Conservation (phyloP, 2,329 filamentous ascomycete species). For the Penicillium brasilianum region DNA sequence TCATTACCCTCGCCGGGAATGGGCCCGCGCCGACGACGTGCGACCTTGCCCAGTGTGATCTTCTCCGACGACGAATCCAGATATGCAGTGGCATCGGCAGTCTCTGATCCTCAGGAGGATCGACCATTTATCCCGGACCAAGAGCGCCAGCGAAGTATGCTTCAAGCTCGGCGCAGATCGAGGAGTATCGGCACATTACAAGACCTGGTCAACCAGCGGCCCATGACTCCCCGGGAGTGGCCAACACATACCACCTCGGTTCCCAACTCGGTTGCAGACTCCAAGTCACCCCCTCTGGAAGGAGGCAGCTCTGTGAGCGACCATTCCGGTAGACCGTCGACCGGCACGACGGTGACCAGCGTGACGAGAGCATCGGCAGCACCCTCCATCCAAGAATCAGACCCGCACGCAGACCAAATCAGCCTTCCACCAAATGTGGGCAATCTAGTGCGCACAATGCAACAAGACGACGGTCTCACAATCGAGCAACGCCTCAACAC, state of each 20-base stretch:
- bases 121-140: conserved; percentile 23
- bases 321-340: conserved; percentile 34
- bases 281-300: conserved; percentile 40
- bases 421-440: conserved; percentile 43
- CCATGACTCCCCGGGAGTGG: conserved; percentile 50
- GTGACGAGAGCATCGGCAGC: conserved; percentile 28
- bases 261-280: conserved; percentile 47
- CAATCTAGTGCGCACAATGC: conserved; percentile 47
- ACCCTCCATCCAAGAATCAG: conserved; percentile 28
- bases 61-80: conserved; percentile 49
- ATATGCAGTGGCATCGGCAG: conserved; percentile 33
- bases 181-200: conserved; percentile 51
- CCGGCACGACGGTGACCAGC: conserved; percentile 37
- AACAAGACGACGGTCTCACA: conserved; percentile 46
- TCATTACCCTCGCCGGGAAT: conserved; percentile 30
- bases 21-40: conserved; percentile 42
- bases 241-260: conserved; percentile 49
- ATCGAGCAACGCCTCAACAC: conserved; percentile 56
- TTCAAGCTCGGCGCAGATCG: conserved; percentile 49
- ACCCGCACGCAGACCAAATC: conserved; percentile 26
- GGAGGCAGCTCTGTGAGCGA: conserved; percentile 35
- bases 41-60: conserved; percentile 52
- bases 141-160: conserved; percentile 26
- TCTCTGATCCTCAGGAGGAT: conserved; percentile 34
- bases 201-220: conserved; percentile 41